Evolutionary conservation across 1,139 yeast species (phyloP), one percentile per base, ranked within the genome.

Genomic region (Arxiozyma slooffiae): DNA sequence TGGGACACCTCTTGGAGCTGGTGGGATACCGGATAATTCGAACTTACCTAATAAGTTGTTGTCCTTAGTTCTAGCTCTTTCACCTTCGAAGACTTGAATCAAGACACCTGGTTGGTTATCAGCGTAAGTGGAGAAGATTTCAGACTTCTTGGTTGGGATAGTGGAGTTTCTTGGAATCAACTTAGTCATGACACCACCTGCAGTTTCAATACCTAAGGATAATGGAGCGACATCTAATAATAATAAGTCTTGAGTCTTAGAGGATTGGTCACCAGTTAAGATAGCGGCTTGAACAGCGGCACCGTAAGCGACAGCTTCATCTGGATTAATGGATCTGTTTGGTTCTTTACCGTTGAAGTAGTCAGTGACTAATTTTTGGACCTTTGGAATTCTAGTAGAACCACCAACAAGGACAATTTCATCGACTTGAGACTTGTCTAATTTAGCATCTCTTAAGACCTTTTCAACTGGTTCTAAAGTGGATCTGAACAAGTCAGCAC

Each of bases 241-340:
- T 67, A 86, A 80, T 69, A 85, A 76, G 71, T 85, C 95, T 77
- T 85, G 90, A 61, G 94, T 81, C 72, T 75, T 75, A 52, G 90
- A 82, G 57, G 84, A 79, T 55, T 59, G 60, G 58, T 65, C 69
- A 73, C 96, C 96, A 58, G 94, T 81, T 64, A 89, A 77, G 66
- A 89, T 89, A 77, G 96, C 96, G 56, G 95, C 97, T 77, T 89
- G 96, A 59, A 88, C 96, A 61, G 96, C 96, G 55, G 96, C 96
- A 80, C 96, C 96, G 73, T 85, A 88, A 60, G 96, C 96, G 71
- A 88, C 96, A 69, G 96, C 96, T 78, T 88, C 96, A 76, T 89
- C 95, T 82, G 89, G 88, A 82, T 82, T 82, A 72, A 82, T 82
- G 59, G 85, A 82, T 81, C 84, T 85, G 79, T 85, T 85, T 71